These are phyloP conservation scores for Fusarium palustre DNA, from an alignment of 2,329 filamentous ascomycete genomes.

Conservation along the genomic window DNA sequence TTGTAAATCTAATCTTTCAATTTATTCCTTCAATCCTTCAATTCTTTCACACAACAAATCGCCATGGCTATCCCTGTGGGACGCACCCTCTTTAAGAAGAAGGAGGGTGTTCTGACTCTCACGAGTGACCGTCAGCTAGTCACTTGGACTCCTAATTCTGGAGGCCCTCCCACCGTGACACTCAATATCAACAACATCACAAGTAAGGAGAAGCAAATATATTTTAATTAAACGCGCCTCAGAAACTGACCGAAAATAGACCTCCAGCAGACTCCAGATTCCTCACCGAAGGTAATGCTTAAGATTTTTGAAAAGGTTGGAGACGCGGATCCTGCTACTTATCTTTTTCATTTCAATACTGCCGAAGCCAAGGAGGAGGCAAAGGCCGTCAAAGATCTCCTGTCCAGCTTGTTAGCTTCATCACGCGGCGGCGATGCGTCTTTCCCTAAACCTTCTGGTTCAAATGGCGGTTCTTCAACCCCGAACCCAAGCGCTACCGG, in stretches of 20 bases:
- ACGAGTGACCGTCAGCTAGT: constrained; percentile 78
- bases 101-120: constrained; percentile 85
- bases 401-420: constrained; percentile 81
- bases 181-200: constrained; percentile 82
- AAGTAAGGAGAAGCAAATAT: constrained; percentile 66
- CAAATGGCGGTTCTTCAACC: constrained; percentile 48
- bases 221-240: background rate
- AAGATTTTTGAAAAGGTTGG: constrained; percentile 84
- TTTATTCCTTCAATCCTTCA: background rate
- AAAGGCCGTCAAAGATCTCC: constrained; percentile 82
- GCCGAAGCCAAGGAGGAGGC: constrained; percentile 83
- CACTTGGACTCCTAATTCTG: constrained; percentile 81
- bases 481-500: constrained; percentile 44
- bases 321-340: constrained; percentile 71
- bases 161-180: constrained; percentile 73
- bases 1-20: background rate
- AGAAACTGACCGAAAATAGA: constrained; percentile 63
- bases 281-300: constrained; percentile 89
- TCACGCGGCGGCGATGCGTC: constrained; percentile 68
- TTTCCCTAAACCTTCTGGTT: constrained; percentile 60
- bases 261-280: constrained; percentile 92
- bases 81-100: constrained; percentile 90
- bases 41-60: background rate
- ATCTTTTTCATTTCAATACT: constrained; percentile 92
- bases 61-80: constrained; percentile 71